Conservation (phyloP, 1,284 basidiomycete genomes). For the Apiotrichum veenhuisii region DNA sequence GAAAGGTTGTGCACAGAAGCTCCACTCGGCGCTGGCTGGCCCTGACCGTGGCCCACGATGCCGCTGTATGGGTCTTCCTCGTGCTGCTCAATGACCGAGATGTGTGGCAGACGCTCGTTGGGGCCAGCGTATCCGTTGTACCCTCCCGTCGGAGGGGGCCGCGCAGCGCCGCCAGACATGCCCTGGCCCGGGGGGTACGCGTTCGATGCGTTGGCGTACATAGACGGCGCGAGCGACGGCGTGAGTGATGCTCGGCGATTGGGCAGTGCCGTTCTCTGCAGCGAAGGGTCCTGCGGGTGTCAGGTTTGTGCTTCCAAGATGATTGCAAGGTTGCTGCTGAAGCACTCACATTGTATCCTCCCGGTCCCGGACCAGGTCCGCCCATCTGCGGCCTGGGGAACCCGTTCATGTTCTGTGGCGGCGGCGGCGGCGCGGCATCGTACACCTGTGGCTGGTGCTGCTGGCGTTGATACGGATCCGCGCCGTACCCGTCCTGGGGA, state of each 20-base stretch:
- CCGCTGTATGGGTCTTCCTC: constrained; percentile 2
- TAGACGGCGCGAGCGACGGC: not conserved
- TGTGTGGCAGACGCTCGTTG: constrained; percentile 5
- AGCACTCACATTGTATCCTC: not conserved
- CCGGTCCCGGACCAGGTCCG: too few species aligned
- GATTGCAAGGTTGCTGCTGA: too few species aligned
- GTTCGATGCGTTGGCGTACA: not conserved
- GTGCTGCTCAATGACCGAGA: not conserved
- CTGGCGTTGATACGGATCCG: not conserved
- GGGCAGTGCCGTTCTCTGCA: not conserved
- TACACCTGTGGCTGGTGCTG: constrained; percentile 1
- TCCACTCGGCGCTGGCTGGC: not conserved
- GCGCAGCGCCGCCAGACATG: not conserved
- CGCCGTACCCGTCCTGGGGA: constrained; percentile 2
- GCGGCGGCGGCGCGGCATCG: not conserved
- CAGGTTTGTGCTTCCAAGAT: too few species aligned
- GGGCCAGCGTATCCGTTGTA: constrained; percentile 4
- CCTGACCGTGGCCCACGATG: not conserved
- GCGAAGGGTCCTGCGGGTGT: not conserved
- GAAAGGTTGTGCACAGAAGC: not conserved
- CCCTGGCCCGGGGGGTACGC: not conserved
- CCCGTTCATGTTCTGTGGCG: not conserved
- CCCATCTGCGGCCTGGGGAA: not conserved
- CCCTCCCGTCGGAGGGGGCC: not conserved
- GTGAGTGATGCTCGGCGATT: constrained; percentile 7